A percentile compares a stretch with the other conserved stretches of the same genome.
These are phyloP conservation scores for Globisporangium takayamanum DNA, from an alignment of 352 stramenopile species.

Conservation along the genomic window DNA sequence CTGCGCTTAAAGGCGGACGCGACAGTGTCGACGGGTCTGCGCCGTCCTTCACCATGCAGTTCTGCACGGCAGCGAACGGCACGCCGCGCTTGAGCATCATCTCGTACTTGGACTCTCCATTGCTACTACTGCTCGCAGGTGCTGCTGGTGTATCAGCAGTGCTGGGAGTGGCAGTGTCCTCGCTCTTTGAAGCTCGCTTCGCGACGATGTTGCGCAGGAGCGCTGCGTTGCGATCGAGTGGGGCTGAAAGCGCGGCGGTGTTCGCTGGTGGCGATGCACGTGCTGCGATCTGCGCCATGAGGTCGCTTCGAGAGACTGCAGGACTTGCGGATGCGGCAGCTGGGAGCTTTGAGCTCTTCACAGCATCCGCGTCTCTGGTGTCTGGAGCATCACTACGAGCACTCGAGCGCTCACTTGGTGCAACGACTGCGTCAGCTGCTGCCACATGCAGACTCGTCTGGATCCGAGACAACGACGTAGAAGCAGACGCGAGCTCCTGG, in stretches of 20 bases:
- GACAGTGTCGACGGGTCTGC: slow-evolving; percentile 35
- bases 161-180: neutral
- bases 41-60: slow-evolving; percentile 66
- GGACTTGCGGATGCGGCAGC: neutral
- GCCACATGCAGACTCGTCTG: too few relatives aligned
- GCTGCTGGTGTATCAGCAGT: neutral
- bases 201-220: slow-evolving; percentile 3
- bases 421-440: too few relatives aligned
- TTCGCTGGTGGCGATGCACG: neutral
- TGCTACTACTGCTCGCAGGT: neutral
- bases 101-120: slow-evolving; percentile 35
- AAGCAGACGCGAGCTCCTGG: too few relatives aligned
- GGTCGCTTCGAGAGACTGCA: neutral
- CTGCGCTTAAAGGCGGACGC: slow-evolving; percentile 5
- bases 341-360: neutral
- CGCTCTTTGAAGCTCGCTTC: neutral
- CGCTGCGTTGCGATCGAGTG: slow-evolving; percentile 6
- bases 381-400: neutral
- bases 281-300: slow-evolving; percentile 1
- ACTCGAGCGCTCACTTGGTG: too few relatives aligned
- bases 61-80: slow-evolving; percentile 63
- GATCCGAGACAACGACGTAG: too few relatives aligned
- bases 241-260: neutral
- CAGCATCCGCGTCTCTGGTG: too few relatives aligned
- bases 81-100: slow-evolving; percentile 65